Conservation (phyloP, 1,139 yeast species). For the Suhomyces coccinellae region DNA sequence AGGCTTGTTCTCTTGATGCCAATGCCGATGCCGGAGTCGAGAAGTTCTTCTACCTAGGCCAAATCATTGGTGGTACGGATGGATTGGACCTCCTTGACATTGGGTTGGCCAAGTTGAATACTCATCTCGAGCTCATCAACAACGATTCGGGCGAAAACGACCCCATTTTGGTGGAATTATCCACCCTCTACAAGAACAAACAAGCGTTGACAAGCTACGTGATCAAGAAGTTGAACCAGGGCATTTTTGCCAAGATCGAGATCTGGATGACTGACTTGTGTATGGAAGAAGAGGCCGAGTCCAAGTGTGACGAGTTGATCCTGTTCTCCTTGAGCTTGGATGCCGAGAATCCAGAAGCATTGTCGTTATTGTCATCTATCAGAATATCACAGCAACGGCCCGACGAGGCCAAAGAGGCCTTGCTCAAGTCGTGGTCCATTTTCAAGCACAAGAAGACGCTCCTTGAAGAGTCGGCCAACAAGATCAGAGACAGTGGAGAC, state of each 20-base stretch:
- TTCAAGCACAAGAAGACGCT: conserved; percentile 53
- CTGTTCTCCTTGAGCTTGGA: conserved; percentile 65
- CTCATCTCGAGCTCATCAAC: conserved; percentile 34
- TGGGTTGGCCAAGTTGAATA: conserved; percentile 58
- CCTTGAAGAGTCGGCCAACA: conserved; percentile 48
- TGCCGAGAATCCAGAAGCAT: conserved; percentile 68
- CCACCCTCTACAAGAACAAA: conserved; percentile 31
- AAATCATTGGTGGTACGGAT: conserved; percentile 78
- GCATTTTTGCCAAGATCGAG: conserved; percentile 83
- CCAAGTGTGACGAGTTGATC: conserved; percentile 72
- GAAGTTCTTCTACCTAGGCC: conserved; percentile 88
- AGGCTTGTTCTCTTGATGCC: conserved; percentile 71
- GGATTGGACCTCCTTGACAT: conserved; percentile 67
- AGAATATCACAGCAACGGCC: conserved; percentile 82
- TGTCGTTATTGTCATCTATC: conserved; percentile 81
- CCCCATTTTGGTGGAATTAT: conserved; percentile 26
- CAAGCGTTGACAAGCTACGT: conserved; percentile 37
- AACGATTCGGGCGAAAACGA: conserved; percentile 29
- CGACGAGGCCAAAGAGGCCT: conserved; percentile 71
- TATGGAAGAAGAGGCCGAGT: conserved; percentile 89
- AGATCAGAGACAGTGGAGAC: conserved; percentile 19
- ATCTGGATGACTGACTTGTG: conserved; percentile 99
- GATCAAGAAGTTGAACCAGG: conserved; percentile 62
- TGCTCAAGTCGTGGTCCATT: conserved; percentile 71
- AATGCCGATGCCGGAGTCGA: conserved; percentile 64